Conservation (phyloP, 805 yeast genomes). For the Komagataella pseudopastoris region DNA sequence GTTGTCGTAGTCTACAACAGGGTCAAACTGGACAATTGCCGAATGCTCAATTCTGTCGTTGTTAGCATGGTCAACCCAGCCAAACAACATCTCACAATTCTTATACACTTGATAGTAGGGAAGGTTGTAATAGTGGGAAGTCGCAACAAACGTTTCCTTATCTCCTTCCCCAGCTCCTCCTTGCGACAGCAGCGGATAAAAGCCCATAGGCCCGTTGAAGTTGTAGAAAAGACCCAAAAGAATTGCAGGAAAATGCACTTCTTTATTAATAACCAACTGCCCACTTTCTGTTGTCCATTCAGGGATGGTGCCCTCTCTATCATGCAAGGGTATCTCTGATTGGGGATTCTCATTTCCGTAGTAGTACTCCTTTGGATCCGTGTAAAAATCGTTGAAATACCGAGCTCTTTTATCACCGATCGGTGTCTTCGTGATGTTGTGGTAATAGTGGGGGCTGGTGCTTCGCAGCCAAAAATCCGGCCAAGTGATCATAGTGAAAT, state of each 20-base stretch:
- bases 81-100: constrained; percentile 17
- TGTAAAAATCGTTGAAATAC: constrained; percentile 16
- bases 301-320: constrained; percentile 54
- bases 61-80: constrained; percentile 13
- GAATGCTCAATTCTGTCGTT: constrained; percentile 19
- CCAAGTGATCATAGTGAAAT: constrained; percentile 49
- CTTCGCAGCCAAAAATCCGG: constrained; percentile 87
- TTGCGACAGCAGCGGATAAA: constrained; percentile 45
- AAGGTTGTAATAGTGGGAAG: constrained; percentile 38
- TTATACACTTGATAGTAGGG: constrained; percentile 42
- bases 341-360: constrained; percentile 20
- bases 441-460: constrained; percentile 60
- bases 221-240: constrained; percentile 54
- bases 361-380: constrained; percentile 16
- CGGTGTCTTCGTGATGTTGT: constrained; percentile 46
- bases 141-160: constrained; percentile 63
- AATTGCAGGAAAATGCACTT: constrained; percentile 40
- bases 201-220: constrained; percentile 45
- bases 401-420: constrained; percentile 22
- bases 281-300: constrained; percentile 63
- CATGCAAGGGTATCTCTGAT: constrained; percentile 36
- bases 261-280: constrained; percentile 45
- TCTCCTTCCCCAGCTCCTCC: constrained; percentile 68
- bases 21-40: constrained; percentile 21
- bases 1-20: constrained; percentile 14